Percentiles rank a stretch among this genome's conserved stretches.
Evolutionary conservation across 176 grass and related monocot species (phyloP).

Genomic region (Calamus simplicifolius): DNA sequence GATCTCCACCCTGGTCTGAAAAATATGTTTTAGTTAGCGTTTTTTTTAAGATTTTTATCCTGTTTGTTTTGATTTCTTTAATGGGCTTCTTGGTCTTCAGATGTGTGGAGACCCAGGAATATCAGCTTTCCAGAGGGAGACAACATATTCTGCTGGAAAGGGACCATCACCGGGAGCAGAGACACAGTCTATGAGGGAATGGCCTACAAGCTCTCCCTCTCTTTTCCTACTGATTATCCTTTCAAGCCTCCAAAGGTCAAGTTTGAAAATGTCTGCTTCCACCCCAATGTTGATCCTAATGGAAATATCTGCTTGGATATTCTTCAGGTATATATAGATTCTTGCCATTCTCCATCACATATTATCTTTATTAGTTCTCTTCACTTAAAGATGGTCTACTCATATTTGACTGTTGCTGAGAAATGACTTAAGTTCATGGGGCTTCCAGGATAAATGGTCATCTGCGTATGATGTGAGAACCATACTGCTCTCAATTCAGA

Average conservation of each 20-base stretch:
- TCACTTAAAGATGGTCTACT: too few relatives aligned
- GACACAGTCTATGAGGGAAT: slow-evolving; percentile 70
- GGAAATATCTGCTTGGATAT: slow-evolving; percentile 99
- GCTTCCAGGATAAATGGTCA: slow-evolving; percentile 86
- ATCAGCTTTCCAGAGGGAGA: slow-evolving; percentile 84
- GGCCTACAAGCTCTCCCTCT: slow-evolving; percentile 66
- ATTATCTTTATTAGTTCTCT: too few relatives aligned
- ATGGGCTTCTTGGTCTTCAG: slow-evolving; percentile 3
- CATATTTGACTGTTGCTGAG: too few relatives aligned
- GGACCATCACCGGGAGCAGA: slow-evolving; percentile 70
- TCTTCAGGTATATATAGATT: slow-evolving; percentile 32
- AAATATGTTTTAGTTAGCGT: too few relatives aligned
- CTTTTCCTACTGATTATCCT: slow-evolving; percentile 72
- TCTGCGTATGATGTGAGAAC: slow-evolving; percentile 98
- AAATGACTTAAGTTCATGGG: not conserved
- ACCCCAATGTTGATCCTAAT: slow-evolving; percentile 81
- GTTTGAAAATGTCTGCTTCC: slow-evolving; percentile 83
- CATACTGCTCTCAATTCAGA: slow-evolving; percentile 92
- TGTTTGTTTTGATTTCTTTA: too few relatives aligned
- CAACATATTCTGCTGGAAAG: slow-evolving; percentile 87
- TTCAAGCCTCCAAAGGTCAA: slow-evolving; percentile 98
- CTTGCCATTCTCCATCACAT: too few relatives aligned
- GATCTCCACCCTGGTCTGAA: too few relatives aligned
- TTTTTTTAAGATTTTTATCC: too few relatives aligned
- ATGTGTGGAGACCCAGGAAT: slow-evolving; percentile 84